phyloP scores from a whole-genome alignment of 1,284 basidiomycete genomes.

The Pascua guehoae region DNA sequence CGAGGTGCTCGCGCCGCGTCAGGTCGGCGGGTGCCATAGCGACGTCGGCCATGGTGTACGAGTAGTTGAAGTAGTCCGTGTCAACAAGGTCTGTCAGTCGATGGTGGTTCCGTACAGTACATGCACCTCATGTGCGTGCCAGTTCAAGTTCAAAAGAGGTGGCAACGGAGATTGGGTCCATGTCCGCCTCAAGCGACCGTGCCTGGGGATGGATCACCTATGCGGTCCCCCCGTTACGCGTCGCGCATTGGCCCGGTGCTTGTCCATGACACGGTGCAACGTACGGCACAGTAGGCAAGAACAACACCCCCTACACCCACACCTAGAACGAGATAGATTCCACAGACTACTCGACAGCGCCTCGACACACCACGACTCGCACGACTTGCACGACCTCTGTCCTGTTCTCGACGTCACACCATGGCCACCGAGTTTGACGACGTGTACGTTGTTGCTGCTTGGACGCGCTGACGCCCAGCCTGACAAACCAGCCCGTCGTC shows the following conservation, averaged over 20 bases:
- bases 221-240: too few relatives aligned
- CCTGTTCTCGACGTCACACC: conserved; percentile 1
- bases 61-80: background rate
- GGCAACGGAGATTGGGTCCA: too few relatives aligned
- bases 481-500: conserved; percentile 60
- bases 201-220: too few relatives aligned
- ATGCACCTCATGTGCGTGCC: too few relatives aligned
- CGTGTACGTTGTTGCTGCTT: conserved; percentile 28
- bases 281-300: too few relatives aligned
- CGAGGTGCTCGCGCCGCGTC: conserved; percentile 34
- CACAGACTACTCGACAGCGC: background rate
- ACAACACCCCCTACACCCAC: too few relatives aligned
- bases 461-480: conserved; percentile 21
- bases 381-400: background rate
- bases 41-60: conserved; percentile 22
- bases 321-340: background rate
- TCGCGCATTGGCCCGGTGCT: too few relatives aligned
- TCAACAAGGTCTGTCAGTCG: too few relatives aligned
- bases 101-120: too few relatives aligned
- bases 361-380: background rate
- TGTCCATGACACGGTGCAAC: too few relatives aligned
- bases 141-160: too few relatives aligned
- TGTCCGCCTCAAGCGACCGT: too few relatives aligned
- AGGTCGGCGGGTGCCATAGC: conserved; percentile 18
- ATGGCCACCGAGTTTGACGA: conserved; percentile 48